Percentiles rank a stretch among this genome's conserved stretches.
phyloP scores from a whole-genome alignment of 176 grass and related monocot species.

The Leersia perrieri region DNA sequence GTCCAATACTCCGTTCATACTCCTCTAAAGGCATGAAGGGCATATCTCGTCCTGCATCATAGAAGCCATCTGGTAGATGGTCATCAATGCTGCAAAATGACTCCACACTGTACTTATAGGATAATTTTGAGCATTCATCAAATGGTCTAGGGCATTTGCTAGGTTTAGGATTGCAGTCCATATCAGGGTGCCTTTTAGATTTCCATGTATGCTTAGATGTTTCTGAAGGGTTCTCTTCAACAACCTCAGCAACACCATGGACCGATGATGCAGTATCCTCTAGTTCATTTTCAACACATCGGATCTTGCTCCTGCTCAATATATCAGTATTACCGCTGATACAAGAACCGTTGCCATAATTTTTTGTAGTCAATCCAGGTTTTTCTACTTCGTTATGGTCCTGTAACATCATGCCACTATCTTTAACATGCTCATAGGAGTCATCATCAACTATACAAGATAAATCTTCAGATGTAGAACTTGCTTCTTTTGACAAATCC shows the following conservation, averaged over 20 bases:
- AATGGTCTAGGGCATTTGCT: conserved; percentile 81
- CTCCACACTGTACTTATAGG: conserved; percentile 80
- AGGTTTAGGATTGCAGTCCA: conserved; percentile 89
- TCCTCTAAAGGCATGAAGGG: conserved; percentile 84
- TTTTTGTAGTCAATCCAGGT: conserved; percentile 35
- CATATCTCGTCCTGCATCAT: conserved; percentile 87
- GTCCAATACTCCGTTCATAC: conserved; percentile 59
- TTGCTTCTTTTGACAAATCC: conserved; percentile 45
- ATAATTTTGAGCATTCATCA: conserved; percentile 63
- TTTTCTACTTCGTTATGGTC: conserved; percentile 36
- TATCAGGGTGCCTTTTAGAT: conserved; percentile 96
- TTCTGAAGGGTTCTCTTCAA: conserved; percentile 34
- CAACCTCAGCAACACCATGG: conserved; percentile 14
- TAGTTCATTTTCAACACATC: conserved; percentile 43
- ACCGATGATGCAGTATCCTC: conserved; percentile 54
- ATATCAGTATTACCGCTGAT: conserved; percentile 34
- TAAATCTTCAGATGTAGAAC: conserved; percentile 45
- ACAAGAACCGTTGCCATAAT: conserved; percentile 42
- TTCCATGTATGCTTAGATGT: conserved; percentile 54
- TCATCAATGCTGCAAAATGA: conserved; percentile 92
- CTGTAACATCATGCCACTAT: conserved; percentile 58
- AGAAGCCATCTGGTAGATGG: conserved; percentile 92
- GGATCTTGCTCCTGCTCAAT: conserved; percentile 35
- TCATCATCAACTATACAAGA: conserved; percentile 52
- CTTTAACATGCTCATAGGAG: conserved; percentile 41